Base-by-base conservation (phyloP, 2,329 filamentous ascomycete species). In the Phoma sp. region DNA sequence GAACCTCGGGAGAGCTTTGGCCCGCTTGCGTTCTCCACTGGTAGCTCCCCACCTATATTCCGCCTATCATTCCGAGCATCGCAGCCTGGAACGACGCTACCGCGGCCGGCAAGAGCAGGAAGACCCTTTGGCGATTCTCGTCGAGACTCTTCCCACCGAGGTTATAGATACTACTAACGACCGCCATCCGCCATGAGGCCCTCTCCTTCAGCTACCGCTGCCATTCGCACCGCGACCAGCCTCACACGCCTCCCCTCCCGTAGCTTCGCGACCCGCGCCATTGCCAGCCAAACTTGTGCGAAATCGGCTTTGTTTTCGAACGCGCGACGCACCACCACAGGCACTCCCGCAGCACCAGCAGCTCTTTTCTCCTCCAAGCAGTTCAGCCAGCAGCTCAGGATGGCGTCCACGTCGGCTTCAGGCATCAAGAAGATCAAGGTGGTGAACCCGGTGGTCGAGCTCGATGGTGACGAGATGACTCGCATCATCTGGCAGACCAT, bases 351-450 rank as follows among this genome's bases (percentile, higher is more conserved):
- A 42, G 62, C 39, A 33, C n/a, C 47, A 28, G 32, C 53, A 57
- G 47, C 52, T 7, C 39, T 49, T 18, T 25, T 39, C 40, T 5
- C 34, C 28, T n/a, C 33, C 4, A 17, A 18, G 63, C 50, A 30
- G 5, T 43, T 39, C 21, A 36, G 33, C 25, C 45, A 54, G 56
- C 63, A 65, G 58, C 61, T 65, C 60, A 73, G 61, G 47, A 75
- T 75, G 71, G 64, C 71, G 46, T 69, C 64, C 29, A 81, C 84
- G 69, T 18, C 49, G 14, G 42, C 49, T 15, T 52, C 49, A 11
- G 97, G 96, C 87, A 96, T 97, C 85, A 82, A 85, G 73, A 99
- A 98, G 89, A 98, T 98, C 85, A 95, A 96, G 86, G 95, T 99
- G 83, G 93, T 96, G 87, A 98, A 96, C 80, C 95, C 95, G 64